These are phyloP conservation scores for Yamadazyma paraphyllophila DNA, from an alignment of 805 yeast genomes.

Conservation along the genomic window DNA sequence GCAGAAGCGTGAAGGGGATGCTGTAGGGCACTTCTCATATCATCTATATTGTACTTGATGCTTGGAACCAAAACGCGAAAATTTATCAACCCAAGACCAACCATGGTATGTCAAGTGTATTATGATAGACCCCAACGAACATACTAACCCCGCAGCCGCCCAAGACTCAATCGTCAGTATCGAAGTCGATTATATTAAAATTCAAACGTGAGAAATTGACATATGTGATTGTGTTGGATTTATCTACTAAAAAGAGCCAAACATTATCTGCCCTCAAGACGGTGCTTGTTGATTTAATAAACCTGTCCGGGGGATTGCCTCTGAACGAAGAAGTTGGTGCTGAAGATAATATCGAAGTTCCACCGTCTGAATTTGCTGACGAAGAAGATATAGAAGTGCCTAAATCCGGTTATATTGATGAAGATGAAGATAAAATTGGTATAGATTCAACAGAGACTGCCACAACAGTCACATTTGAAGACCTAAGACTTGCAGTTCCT, in stretches of 20 bases:
- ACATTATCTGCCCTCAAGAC: conserved; percentile 19
- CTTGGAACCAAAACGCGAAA: conserved; percentile 1
- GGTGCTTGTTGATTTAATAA: conserved; percentile 37
- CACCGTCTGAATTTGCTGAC: conserved; percentile 10
- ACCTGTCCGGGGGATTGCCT: conserved; percentile 46
- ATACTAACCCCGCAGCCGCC: conserved; percentile 9
- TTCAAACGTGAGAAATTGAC: conserved; percentile 34
- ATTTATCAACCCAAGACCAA: neutral
- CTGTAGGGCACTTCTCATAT: neutral
- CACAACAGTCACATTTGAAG: conserved; percentile 15
- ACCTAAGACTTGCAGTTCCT: conserved; percentile 42
- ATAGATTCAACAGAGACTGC: conserved; percentile 9
- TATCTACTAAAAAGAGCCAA: conserved; percentile 11
- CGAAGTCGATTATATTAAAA: conserved; percentile 27
- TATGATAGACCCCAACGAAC: neutral
- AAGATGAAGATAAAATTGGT: conserved; percentile 17
- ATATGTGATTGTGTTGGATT: conserved; percentile 27
- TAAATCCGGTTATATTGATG: conserved; percentile 34
- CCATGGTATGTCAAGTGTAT: conserved; percentile 6
- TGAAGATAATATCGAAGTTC: conserved; percentile 17
- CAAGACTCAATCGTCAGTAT: neutral
- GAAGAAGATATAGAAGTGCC: conserved; percentile 35
- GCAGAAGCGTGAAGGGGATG: conserved; percentile 5
- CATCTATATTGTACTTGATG: neutral
- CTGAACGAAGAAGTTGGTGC: conserved; percentile 13